phyloP scores from a whole-genome alignment of 2,329 filamentous ascomycete genomes.

The Aspergillaceae sp. region DNA sequence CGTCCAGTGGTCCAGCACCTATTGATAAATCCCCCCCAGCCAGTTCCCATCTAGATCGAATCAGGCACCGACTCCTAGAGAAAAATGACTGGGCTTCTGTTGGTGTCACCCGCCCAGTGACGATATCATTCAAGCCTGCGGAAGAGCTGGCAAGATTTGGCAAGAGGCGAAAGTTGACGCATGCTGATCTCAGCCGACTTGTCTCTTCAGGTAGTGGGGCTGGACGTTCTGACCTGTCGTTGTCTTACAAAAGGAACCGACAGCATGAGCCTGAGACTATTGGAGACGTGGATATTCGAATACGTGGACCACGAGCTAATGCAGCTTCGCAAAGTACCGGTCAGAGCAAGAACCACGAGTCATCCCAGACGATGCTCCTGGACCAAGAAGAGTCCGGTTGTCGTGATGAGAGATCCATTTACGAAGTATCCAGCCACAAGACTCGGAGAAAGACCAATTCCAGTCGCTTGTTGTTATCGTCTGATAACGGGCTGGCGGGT shows the following conservation, averaged over 20 bases:
- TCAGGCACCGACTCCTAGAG: conserved; percentile 28
- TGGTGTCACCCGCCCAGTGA: conserved; percentile 24
- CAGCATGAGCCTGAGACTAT: conserved; percentile 3
- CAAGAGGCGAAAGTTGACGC: conserved; percentile 27
- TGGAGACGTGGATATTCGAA: conserved; percentile 14
- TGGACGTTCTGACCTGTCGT: conserved; percentile 1
- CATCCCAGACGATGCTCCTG: conserved; percentile 29
- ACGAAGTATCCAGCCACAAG: conserved; percentile 1
- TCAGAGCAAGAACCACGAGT: conserved; percentile 8
- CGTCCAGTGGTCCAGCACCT: background rate
- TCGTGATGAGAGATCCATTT: background rate
- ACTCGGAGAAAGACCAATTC: background rate
- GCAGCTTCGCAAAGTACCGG: background rate
- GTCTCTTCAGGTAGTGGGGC: conserved; percentile 3
- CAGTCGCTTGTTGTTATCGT: background rate
- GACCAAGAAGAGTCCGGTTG: conserved; percentile 13
- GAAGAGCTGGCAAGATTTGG: conserved; percentile 26
- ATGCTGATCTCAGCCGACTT: conserved; percentile 20
- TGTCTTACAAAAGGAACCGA: conserved; percentile 2
- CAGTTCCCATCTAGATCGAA: conserved; percentile 11
- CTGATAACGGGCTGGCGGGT: background rate
- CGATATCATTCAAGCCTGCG: conserved; percentile 20
- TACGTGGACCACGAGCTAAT: conserved; percentile 14
- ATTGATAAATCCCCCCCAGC: background rate
- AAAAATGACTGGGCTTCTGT: conserved; percentile 32